Evolutionary conservation across 1,284 basidiomycete species (phyloP), one percentile per base, ranked within the genome.

Genomic region (Tilletia caries): DNA sequence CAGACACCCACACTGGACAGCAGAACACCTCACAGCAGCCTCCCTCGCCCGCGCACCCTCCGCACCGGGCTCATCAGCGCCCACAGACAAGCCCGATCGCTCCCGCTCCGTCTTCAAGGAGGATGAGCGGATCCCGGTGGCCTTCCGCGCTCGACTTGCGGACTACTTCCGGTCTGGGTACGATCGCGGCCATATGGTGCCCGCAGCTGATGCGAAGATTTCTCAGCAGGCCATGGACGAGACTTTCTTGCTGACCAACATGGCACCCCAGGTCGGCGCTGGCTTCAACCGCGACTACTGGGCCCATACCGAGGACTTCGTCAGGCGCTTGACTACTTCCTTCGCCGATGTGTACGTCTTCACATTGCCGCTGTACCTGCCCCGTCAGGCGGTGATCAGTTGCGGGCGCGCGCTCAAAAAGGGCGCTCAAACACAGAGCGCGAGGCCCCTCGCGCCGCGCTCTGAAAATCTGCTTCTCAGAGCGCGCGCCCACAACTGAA

Each of bases 271-370:
- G 87, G 93, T 98, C 13, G 96, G 96, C 1, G 92, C 89, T 60
- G 95, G 95, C 0, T 98, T 98, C 87, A 99, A 98, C 83, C 87
- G 96, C 67, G 93, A 98, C 83, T 98, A 93, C 92, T 80, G 79
- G 79, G 79, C 79, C 10, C 96, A 95, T 82, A 84, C 95, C 12
- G 96, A 98, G 84, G 91, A 96, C 79, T 98, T 95, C 89, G 95
- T 93, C 82, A 88, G 96, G 33, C 87, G 91, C 10, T 87, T 98
- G 54, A 98, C 95, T 0, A 87, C 86, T 27, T 88, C 87, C 32
- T 98, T 97, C 83, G 86, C 91, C 65, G 94, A 98, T 81, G 93
- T 98, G 65, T 98, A 95, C 83, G 90, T 98, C 50, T 99, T 98
- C 84, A 99, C 96, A 8, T 88, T 99, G 29, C 96, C 96, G 0